Conservation (phyloP, 192 early-diverging fungal genomes). For the Coemansia sp. region DNA sequence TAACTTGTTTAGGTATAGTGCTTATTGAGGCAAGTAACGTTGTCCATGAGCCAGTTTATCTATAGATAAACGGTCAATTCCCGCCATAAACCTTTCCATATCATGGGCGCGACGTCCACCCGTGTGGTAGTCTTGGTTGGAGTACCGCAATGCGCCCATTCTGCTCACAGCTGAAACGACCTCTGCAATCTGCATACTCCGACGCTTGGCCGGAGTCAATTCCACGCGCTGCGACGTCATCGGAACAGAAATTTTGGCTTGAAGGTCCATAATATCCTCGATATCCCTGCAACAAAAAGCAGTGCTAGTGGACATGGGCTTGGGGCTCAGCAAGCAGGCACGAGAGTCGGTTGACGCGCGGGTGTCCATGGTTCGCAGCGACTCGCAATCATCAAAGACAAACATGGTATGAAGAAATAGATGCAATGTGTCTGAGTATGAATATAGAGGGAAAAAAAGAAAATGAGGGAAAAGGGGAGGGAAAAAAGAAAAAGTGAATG, state of each 20-base stretch:
- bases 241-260: slow-evolving; percentile 6
- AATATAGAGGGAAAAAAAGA: neutral
- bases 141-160: slow-evolving; percentile 38
- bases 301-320: neutral
- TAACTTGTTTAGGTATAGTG: too few species aligned
- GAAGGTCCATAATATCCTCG: slow-evolving; percentile 22
- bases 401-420: neutral
- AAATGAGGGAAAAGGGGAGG: neutral
- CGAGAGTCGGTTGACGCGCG: slow-evolving; percentile 33
- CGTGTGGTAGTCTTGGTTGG: slow-evolving; percentile 38
- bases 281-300: slow-evolving; percentile 9
- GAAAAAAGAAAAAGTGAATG: neutral
- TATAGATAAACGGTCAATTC: slow-evolving; percentile 27
- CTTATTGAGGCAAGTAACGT: neutral
- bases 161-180: slow-evolving; percentile 30
- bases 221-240: slow-evolving; percentile 39
- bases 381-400: slow-evolving; percentile 11
- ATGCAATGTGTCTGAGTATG: neutral
- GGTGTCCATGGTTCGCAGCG: slow-evolving; percentile 25
- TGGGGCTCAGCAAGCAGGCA: neutral
- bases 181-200: slow-evolving; percentile 40
- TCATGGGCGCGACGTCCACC: slow-evolving; percentile 27
- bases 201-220: slow-evolving; percentile 22
- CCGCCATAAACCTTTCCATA: slow-evolving; percentile 37
- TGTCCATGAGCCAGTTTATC: slow-evolving; percentile 24